These are phyloP conservation scores for Brettanomyces anomalus DNA, from an alignment of 805 yeast species.

Conservation along the genomic window DNA sequence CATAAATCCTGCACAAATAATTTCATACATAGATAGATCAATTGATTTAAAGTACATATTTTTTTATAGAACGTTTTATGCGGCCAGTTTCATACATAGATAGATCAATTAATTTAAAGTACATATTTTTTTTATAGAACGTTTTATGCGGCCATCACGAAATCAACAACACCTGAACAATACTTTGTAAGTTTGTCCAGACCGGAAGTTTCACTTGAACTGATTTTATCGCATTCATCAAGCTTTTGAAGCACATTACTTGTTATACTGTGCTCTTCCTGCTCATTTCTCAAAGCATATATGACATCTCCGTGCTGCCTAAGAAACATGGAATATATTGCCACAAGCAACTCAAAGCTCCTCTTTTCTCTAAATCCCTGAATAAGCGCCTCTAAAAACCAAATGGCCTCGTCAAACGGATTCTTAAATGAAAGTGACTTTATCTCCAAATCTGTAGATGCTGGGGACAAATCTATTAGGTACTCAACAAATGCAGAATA, in stretches of 20 bases:
- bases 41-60: background rate
- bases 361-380: slow-evolving; percentile 45
- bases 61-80: slow-evolving; percentile 25
- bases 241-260: slow-evolving; percentile 33
- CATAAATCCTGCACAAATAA: no score
- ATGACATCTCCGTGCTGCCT: slow-evolving; percentile 80
- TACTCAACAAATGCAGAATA: slow-evolving; percentile 43
- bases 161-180: slow-evolving; percentile 70
- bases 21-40: background rate
- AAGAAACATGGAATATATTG: slow-evolving; percentile 66
- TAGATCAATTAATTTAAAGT: background rate
- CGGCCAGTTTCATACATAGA: slow-evolving; percentile 15
- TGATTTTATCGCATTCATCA: slow-evolving; percentile 36
- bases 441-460: slow-evolving; percentile 77
- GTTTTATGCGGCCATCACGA: slow-evolving; percentile 41
- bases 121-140: slow-evolving; percentile 13
- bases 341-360: slow-evolving; percentile 74
- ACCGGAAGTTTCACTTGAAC: slow-evolving; percentile 31
- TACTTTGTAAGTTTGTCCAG: slow-evolving; percentile 66
- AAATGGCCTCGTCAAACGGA: slow-evolving; percentile 57
- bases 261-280: slow-evolving; percentile 16
- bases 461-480: slow-evolving; percentile 58
- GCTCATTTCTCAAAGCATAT: slow-evolving; percentile 13
- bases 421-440: slow-evolving; percentile 62
- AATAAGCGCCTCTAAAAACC: slow-evolving; percentile 60